A percentile compares a stretch with the other conserved stretches of the same genome.
Conservation (phyloP, 1,139 yeast genomes). For the Taphrina deformans region DNA sequence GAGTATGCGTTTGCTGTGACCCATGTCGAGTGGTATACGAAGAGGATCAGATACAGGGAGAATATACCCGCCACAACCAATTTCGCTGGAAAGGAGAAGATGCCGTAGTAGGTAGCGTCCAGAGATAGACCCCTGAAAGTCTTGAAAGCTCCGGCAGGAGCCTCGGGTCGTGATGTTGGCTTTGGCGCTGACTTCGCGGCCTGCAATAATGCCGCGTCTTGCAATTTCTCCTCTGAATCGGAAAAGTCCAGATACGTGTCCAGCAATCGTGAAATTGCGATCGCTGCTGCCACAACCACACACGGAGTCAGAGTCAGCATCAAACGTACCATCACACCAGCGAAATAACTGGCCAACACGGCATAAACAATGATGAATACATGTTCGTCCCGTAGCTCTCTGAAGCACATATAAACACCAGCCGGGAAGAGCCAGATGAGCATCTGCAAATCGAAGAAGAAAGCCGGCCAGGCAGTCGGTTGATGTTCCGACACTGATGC, state of each 20-base stretch:
- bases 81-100: conserved; percentile 55
- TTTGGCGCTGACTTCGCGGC: conserved; percentile 3
- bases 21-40: conserved; percentile 96
- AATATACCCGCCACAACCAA: conserved; percentile 68
- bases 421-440: conserved; percentile 98
- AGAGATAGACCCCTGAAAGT: conserved; percentile 26
- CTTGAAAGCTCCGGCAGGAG: conserved; percentile 38
- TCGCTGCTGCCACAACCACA: conserved; percentile 86
- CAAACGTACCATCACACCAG: conserved; percentile 98
- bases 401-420: conserved; percentile 86
- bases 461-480: conserved; percentile 99
- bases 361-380: conserved; percentile 88
- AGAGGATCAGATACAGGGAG: conserved; percentile 69
- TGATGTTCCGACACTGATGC: conserved; percentile 99
- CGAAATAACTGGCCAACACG: conserved; percentile 91
- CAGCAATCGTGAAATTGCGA: conserved; percentile 79
- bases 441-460: conserved; percentile 89
- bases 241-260: conserved; percentile 76
- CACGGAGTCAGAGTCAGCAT: conserved; percentile 96
- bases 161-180: conserved; percentile 30
- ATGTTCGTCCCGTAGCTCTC: conserved; percentile 87
- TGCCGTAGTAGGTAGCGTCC: conserved; percentile 36
- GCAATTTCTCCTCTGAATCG: conserved; percentile 32
- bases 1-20: conserved; percentile 94
- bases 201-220: not conserved